Conservation (phyloP, 192 early-diverging fungal genomes). For the Mortierella claussenii region DNA sequence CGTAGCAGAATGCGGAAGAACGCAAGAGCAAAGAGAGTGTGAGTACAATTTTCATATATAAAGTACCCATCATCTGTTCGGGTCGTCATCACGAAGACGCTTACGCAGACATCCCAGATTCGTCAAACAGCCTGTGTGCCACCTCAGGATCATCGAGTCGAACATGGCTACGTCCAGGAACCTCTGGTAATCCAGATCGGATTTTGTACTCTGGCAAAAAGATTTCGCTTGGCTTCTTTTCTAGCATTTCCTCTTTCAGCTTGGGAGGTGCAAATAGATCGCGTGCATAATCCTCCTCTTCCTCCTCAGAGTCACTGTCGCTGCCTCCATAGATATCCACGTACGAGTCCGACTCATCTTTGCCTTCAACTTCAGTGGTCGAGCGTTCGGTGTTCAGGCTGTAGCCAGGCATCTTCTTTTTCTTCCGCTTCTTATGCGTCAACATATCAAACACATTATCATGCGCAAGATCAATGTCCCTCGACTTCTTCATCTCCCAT, state of each 20-base stretch:
- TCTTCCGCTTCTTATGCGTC: slow-evolving; percentile 20
- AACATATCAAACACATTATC: slow-evolving; percentile 36
- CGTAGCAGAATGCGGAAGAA: neutral
- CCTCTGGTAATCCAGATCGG: slow-evolving; percentile 56
- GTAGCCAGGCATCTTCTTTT: slow-evolving; percentile 32
- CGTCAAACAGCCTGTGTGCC: slow-evolving; percentile 42
- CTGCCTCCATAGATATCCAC: slow-evolving; percentile 52
- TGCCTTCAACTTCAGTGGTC: slow-evolving; percentile 7
- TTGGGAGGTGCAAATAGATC: slow-evolving; percentile 50
- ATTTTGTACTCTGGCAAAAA: slow-evolving; percentile 66
- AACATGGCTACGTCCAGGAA: slow-evolving; percentile 23
- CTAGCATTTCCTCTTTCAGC: slow-evolving; percentile 46
- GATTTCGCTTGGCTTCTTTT: slow-evolving; percentile 21
- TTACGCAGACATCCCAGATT: slow-evolving; percentile 36
- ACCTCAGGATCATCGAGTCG: slow-evolving; percentile 25
- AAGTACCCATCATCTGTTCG: too few relatives aligned
- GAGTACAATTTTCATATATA: too few relatives aligned
- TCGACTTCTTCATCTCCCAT: slow-evolving; percentile 69
- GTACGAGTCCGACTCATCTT: slow-evolving; percentile 22
- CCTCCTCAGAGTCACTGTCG: slow-evolving; percentile 45
- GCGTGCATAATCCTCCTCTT: slow-evolving; percentile 49
- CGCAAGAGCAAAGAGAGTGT: too few relatives aligned
- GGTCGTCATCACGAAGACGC: too few relatives aligned
- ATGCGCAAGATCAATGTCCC: slow-evolving; percentile 56
- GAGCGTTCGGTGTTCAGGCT: slow-evolving; percentile 3